These are phyloP conservation scores for Prunus mira DNA, from an alignment of 306 rosid species.

Conservation along the genomic window DNA sequence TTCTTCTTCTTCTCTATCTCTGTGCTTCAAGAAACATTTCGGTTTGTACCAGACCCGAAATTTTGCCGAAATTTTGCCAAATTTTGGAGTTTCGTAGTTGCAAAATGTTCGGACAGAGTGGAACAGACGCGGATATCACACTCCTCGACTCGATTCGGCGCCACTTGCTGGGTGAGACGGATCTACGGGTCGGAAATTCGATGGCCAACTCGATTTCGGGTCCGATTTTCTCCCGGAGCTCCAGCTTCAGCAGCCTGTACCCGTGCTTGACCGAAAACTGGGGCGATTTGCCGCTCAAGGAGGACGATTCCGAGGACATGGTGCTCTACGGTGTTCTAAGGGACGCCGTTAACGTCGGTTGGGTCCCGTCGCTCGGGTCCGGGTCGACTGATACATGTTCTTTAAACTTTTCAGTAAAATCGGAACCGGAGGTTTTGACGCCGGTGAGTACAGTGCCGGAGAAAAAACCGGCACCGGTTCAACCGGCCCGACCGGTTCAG, in stretches of 20 bases:
- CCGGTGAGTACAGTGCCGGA: background rate
- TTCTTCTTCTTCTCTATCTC: no score
- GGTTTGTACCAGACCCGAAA: background rate
- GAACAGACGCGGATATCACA: constrained; percentile 35
- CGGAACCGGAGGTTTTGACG: background rate
- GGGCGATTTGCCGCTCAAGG: constrained; percentile 81
- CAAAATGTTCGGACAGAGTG: constrained; percentile 33
- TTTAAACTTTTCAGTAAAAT: constrained; percentile 23
- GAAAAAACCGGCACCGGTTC: background rate
- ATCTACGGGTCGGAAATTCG: constrained; percentile 27
- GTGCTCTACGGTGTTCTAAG: constrained; percentile 63
- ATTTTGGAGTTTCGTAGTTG: background rate
- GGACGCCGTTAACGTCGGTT: constrained; percentile 66
- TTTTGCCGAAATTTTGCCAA: background rate
- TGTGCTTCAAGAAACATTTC: background rate
- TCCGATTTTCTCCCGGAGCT: constrained; percentile 45
- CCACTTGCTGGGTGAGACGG: constrained; percentile 66
- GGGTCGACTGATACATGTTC: constrained; percentile 23
- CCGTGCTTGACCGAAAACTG: constrained; percentile 68
- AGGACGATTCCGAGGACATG: constrained; percentile 84
- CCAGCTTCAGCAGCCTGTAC: constrained; percentile 57
- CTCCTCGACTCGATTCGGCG: constrained; percentile 55
- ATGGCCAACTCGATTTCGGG: constrained; percentile 7
- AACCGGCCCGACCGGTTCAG: background rate
- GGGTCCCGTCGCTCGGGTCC: constrained; percentile 64